These are phyloP conservation scores for Malania oleifera DNA, from an alignment of 164 flowering plant species.

Conservation along the genomic window DNA sequence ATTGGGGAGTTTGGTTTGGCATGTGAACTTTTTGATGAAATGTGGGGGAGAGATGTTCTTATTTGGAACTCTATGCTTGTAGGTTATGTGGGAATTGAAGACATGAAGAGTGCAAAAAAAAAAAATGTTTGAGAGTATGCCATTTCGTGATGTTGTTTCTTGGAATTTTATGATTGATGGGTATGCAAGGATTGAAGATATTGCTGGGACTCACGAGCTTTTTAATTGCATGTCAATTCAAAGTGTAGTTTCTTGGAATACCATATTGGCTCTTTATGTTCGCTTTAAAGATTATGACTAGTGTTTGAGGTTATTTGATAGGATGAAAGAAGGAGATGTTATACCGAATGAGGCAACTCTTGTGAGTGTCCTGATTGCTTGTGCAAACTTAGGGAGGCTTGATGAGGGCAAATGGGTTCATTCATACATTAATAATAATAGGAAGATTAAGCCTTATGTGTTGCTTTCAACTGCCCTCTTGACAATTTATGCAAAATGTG, in stretches of 20 bases:
- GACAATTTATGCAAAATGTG: conserved; percentile 76
- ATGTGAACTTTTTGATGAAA: not conserved
- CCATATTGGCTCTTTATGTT: not conserved
- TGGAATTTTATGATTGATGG: not conserved
- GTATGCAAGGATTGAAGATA: not conserved
- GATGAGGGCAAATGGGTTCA: conserved; percentile 57
- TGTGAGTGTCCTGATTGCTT: conserved; percentile 57
- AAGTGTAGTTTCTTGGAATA: not conserved
- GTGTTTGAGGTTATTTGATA: conserved; percentile 18
- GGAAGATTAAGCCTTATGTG: conserved; percentile 35
- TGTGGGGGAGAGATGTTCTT: not conserved
- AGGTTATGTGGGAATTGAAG: not conserved
- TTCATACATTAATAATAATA: conserved; percentile 30
- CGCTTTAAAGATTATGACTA: not conserved
- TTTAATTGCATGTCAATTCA: not conserved
- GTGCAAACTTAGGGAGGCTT: conserved; percentile 45
- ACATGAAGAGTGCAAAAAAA: not conserved
- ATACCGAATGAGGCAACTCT: conserved; percentile 62
- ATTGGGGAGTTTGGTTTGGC: not conserved
- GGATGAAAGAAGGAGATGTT: conserved; percentile 36
- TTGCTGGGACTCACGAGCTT: not conserved
- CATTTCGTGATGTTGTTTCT: not conserved
- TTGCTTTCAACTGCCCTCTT: conserved; percentile 55
- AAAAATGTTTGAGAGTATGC: not conserved
- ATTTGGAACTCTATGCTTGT: not conserved